Evolutionary conservation across 2,329 filamentous ascomycete genomes (phyloP), one percentile per base, ranked within the genome.

Genomic region (Ophiostoma triangulosporum): DNA sequence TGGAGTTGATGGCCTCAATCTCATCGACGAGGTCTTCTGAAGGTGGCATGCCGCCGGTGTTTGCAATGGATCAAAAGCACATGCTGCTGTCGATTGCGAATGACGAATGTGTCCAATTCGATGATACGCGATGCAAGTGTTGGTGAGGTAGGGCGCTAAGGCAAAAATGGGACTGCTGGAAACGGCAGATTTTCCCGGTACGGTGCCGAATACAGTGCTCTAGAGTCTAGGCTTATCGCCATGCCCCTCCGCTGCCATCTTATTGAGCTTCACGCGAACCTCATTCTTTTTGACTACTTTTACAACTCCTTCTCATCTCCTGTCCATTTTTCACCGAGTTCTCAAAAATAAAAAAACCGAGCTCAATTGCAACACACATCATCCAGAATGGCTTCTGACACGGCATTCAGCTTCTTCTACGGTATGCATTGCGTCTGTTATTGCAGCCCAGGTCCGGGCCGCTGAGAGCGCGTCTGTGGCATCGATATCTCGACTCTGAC

Each of bases 1-100:
- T 93, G 53, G 87, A 86, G 67, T 91, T 93, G 63, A 93, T 84
- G 57, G 84, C 87, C 63, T 84, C 84, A 29, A 90, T 70, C 65
- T 93, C 87, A 68, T 93, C 86, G 49, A 69, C 66, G 26, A 91
- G 75, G 59, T 79, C 76, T 58, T 78, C 74, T 8, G 75, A 77
- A 6, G 54, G 51, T 32, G 54, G 15, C 57, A 60, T 60, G 17
- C 45, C 50, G 24, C 50, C 45, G 26, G n/a, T 5, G 14, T 15
- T 12, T n/a, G 14, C 20, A 26, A 36, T 33, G 31, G n/a, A n/a
- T n/a, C n/a, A n/a, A n/a, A n/a, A n/a, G n/a, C n/a, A n/a, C n/a
- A n/a, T n/a, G n/a, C n/a, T n/a, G n/a, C n/a, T n/a, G n/a, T n/a
- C n/a, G n/a, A n/a, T n/a, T n/a, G n/a, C n/a, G n/a, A n/a, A n/a